Percentiles rank a stretch among this genome's conserved stretches.
These are phyloP conservation scores for Suillus decipiens DNA, from an alignment of 768 basidiomycete species.

Conservation along the genomic window DNA sequence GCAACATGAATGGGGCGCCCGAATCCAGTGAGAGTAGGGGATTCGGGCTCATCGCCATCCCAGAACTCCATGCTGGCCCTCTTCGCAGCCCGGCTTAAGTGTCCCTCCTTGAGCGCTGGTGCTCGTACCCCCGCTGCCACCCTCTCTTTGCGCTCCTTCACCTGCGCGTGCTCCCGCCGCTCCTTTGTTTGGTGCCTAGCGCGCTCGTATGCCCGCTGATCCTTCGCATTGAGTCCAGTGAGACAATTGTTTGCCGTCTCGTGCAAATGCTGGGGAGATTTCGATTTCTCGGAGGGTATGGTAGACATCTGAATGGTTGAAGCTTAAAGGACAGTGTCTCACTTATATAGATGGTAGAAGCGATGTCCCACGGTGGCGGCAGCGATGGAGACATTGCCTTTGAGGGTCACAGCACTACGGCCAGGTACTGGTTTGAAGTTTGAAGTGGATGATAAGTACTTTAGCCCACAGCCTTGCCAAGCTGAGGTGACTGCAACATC, in stretches of 20 bases:
- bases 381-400: background rate
- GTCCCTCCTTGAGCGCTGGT: conserved; percentile 22
- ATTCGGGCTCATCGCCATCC: conserved; percentile 26
- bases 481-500: conserved; percentile 7
- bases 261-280: conserved; percentile 22
- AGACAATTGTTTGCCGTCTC: conserved; percentile 20
- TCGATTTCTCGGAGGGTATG: conserved; percentile 25
- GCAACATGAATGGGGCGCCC: background rate
- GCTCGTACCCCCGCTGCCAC: conserved; percentile 16
- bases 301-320: conserved; percentile 29
- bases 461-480: conserved; percentile 12
- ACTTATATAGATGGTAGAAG: conserved; percentile 33
- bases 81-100: conserved; percentile 22
- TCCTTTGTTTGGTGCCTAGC: conserved; percentile 36
- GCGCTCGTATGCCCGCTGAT: conserved; percentile 34
- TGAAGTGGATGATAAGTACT: background rate
- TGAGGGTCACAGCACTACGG: background rate
- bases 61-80: conserved; percentile 31
- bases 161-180: conserved; percentile 32
- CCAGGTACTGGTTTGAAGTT: background rate
- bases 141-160: conserved; percentile 35
- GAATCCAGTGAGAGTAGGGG: background rate
- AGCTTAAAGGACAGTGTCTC: conserved; percentile 3
- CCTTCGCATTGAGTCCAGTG: conserved; percentile 25
- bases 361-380: conserved; percentile 17